Evolutionary conservation across 2,329 filamentous ascomycete species (phyloP), one percentile per base, ranked within the genome.

Genomic region (Alternaria sp.): DNA sequence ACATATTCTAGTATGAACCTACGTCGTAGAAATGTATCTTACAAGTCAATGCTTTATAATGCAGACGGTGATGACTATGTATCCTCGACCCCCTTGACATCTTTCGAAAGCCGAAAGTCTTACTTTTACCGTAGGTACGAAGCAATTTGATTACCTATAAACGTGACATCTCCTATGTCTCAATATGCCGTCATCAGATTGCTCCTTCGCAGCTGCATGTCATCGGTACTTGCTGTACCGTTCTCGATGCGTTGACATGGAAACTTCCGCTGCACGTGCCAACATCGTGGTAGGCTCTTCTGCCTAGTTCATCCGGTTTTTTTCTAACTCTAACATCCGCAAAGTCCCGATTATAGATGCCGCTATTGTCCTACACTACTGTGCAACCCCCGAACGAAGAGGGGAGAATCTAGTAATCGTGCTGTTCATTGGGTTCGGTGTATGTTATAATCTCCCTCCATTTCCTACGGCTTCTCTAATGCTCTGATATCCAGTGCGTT

Each of bases 391-490:
- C 66, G 9, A 55, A 51, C 7, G 59, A 71, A 58, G 62, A 74
- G 45, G 58, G 7, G 72, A 76, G 59, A 63, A 73, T 14, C 73
- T 73, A 14, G 71, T 76, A 10, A 76, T 70, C 10, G 74, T 77
- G 17, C 62, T 77, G 17, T 73, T 77, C 36, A 77, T 74, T 51
- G 74, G 75, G 1, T 77, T 76, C 58, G 74, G 75, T 40, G 74
- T 76, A 69, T 54, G 69, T 66, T 7, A 24, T 5, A 3, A 13
- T 45, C 13, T 24, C 13, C 17, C 39, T 33, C 23, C 11, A 29
- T 11, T 8, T 11, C 26, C 10, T 31, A 14, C 23, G 28, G 17
- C 8, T 31, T 23, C 11, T 10, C 11, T 4, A 7, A 40, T 17
- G 29, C 23, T 17, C 10, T 34, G 17, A 17, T 31, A 26, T 45